A percentile compares a stretch with the other conserved stretches of the same genome.
Conservation (phyloP, 345 rosid genomes). For the Anastatica hierochuntica region DNA sequence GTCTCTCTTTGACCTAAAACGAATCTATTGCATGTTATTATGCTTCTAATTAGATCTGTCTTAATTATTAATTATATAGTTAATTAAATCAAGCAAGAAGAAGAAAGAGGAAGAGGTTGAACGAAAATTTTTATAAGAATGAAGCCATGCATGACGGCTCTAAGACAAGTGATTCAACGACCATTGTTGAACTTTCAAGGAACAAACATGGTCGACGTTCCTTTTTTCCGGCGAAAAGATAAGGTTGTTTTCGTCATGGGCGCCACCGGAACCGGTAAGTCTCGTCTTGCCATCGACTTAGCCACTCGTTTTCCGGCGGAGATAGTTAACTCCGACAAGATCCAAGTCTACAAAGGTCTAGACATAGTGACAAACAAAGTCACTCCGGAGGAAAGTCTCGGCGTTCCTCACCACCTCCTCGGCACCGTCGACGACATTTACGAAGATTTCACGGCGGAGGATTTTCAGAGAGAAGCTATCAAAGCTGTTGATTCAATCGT, state of each 20-base stretch:
- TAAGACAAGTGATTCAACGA: constrained; percentile 40
- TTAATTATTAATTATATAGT: constrained; percentile 1
- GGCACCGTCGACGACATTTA: constrained; percentile 39
- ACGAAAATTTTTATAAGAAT: constrained; percentile 24
- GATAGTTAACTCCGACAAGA: constrained; percentile 77
- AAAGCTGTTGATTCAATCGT: constrained; percentile 34
- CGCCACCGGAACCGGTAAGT: constrained; percentile 87
- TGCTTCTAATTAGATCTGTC: constrained; percentile 21
- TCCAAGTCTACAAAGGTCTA: constrained; percentile 71
- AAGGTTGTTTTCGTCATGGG: constrained; percentile 74
- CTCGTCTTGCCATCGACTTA: constrained; percentile 70
- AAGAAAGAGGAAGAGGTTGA: too few species aligned
- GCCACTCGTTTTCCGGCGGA: constrained; percentile 70
- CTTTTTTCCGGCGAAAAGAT: constrained; percentile 51
- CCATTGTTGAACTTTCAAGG: constrained; percentile 40
- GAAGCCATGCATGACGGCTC: constrained; percentile 38
- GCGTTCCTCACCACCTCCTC: constrained; percentile 69
- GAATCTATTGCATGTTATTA: constrained; percentile 28
- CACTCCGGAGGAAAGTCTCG: constrained; percentile 58
- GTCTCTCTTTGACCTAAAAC: constrained; percentile 14
- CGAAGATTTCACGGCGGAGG: constrained; percentile 44
- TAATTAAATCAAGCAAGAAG: constrained; percentile 22
- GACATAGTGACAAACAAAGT: constrained; percentile 72
- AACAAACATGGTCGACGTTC: constrained; percentile 27
- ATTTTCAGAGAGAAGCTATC: constrained; percentile 40